Percentiles rank a stretch among this genome's conserved stretches.
phyloP scores from a whole-genome alignment of 1,284 basidiomycete genomes.

The Xanthoconium separans region DNA sequence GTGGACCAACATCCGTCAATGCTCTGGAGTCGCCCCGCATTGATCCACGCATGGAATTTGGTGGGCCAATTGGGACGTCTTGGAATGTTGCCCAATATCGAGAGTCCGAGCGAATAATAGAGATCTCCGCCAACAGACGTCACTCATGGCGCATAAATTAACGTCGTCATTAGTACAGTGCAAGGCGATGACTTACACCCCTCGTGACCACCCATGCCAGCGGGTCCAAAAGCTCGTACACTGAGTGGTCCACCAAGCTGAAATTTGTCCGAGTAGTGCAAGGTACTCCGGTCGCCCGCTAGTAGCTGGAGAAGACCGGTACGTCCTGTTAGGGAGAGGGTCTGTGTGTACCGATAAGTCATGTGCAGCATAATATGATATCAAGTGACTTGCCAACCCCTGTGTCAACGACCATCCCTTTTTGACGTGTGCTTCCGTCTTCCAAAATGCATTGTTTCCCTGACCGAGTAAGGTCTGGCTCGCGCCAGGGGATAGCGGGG shows the following conservation, averaged over 20 bases:
- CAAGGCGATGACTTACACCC: constrained; percentile 49
- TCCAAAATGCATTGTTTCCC: constrained; percentile 67
- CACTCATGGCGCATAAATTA: constrained; percentile 33
- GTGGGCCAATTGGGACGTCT: constrained; percentile 83
- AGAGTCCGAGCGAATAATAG: constrained; percentile 83
- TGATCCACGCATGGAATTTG: constrained; percentile 84
- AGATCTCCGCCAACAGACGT: constrained; percentile 90
- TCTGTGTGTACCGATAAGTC: constrained; percentile 38
- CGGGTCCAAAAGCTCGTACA: constrained; percentile 83
- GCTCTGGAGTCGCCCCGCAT: constrained; percentile 80
- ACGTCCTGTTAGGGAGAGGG: constrained; percentile 61
- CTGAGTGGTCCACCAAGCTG: constrained; percentile 94
- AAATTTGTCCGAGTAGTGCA: constrained; percentile 80
- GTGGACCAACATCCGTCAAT: constrained; percentile 48
- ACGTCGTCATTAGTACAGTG: background rate
- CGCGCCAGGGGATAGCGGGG: background rate
- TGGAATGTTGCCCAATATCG: constrained; percentile 80
- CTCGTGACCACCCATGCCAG: constrained; percentile 84
- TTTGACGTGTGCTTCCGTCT: constrained; percentile 69
- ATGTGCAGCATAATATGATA: no score
- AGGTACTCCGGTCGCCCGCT: constrained; percentile 35
- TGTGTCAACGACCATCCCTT: constrained; percentile 58
- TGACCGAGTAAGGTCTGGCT: constrained; percentile 46
- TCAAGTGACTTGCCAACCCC: constrained; percentile 49
- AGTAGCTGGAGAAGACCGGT: constrained; percentile 64